These are phyloP conservation scores for Fusarium oligoseptatum DNA, from an alignment of 2,329 filamentous ascomycete genomes.

Conservation along the genomic window DNA sequence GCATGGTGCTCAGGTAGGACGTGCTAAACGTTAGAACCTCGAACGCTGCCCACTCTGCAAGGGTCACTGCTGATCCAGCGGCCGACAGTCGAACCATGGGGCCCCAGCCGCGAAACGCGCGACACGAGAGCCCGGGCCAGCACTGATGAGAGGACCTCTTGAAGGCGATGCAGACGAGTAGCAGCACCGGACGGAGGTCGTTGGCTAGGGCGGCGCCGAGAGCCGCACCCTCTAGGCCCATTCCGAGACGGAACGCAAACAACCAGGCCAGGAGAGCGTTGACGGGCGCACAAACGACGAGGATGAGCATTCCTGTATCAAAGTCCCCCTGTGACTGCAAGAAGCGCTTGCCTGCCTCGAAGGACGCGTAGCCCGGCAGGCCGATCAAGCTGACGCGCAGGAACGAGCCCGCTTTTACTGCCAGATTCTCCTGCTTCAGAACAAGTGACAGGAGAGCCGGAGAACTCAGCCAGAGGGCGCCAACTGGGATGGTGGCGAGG, in stretches of 20 bases:
- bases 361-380: conserved; percentile 65
- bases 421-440: conserved; percentile 62
- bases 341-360: conserved; percentile 67
- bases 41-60: conserved; percentile 59
- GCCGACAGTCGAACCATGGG: conserved; percentile 55
- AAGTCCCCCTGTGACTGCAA: conserved; percentile 68
- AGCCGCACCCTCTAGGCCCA: conserved; percentile 65
- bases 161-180: conserved; percentile 61
- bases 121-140: conserved; percentile 56
- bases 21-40: conserved; percentile 61
- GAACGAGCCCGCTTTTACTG: conserved; percentile 63
- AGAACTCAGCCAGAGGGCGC: conserved; percentile 62
- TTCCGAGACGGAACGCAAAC: conserved; percentile 56
- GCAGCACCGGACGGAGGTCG: conserved; percentile 60
- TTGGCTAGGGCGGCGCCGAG: conserved; percentile 64
- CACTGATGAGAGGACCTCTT: conserved; percentile 49
- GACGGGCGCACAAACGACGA: conserved; percentile 61
- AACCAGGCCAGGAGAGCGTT: conserved; percentile 64
- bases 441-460: conserved; percentile 60
- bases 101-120: conserved; percentile 55
- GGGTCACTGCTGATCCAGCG: conserved; percentile 55
- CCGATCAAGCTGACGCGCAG: conserved; percentile 62
- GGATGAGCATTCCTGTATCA: conserved; percentile 60
- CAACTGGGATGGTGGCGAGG: conserved; percentile 62
- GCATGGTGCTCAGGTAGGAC: conserved; percentile 58